These are phyloP conservation scores for Tolypocladium ovalisporum DNA, from an alignment of 2,329 filamentous ascomycete species.

Conservation along the genomic window DNA sequence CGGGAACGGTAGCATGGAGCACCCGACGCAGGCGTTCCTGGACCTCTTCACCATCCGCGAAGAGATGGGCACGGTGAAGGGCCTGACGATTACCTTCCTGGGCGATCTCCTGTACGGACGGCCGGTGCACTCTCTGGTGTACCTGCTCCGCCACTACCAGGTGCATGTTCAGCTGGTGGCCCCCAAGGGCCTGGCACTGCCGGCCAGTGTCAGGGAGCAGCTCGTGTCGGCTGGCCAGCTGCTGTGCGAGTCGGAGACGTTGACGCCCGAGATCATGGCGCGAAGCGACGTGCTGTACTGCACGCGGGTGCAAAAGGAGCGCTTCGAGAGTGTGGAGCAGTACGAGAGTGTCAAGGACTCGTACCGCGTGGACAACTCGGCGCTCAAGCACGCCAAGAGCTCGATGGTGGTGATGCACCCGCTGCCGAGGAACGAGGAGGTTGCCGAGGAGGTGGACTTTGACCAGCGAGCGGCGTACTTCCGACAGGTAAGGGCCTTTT, in stretches of 20 bases:
- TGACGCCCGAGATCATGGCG: conserved; percentile 80
- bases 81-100: conserved; percentile 89
- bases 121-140: conserved; percentile 88
- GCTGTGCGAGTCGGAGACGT: conserved; percentile 59
- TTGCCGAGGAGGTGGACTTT: conserved; percentile 93
- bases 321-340: conserved; percentile 69
- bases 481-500: conserved; percentile 69
- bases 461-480: conserved; percentile 97
- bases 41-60: conserved; percentile 98
- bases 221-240: conserved; percentile 68
- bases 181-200: conserved; percentile 68
- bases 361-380: conserved; percentile 82
- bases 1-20: conserved; percentile 90
- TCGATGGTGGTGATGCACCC: conserved; percentile 95
- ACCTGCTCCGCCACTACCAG: conserved; percentile 90
- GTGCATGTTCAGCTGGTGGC: conserved; percentile 88
- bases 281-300: conserved; percentile 91
- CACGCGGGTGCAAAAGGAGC: conserved; percentile 92
- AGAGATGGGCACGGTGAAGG: conserved; percentile 90
- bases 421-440: conserved; percentile 84
- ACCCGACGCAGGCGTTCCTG: conserved; percentile 94
- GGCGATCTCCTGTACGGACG: conserved; percentile 90
- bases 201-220: conserved; percentile 60
- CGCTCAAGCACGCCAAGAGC: conserved; percentile 82
- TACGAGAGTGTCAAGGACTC: conserved; percentile 84